Base-by-base conservation (phyloP, 108 stramenopile species). In the Nitzschia palea region DNA sequence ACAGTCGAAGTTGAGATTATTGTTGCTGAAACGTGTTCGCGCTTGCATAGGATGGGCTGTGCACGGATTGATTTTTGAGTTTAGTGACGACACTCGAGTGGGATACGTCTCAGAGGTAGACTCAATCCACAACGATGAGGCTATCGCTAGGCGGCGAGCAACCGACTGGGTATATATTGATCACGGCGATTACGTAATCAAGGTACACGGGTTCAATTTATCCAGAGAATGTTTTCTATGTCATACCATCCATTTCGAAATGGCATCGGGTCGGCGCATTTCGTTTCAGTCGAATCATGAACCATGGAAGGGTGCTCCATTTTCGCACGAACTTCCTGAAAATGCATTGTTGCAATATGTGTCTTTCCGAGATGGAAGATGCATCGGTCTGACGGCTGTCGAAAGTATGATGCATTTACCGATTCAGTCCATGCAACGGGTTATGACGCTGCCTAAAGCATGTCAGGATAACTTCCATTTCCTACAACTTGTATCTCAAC, bases 31-130 rank as follows among this genome's bases (percentile, higher is more conserved):
- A 43, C 59, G 59, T 14, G 40, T 61, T 22, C 35, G 31, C 17
- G 59, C 59, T 12, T 61, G 59, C 22, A 43, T 61, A 42, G 59
- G 59, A 14, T 61, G 59, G 59, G 59, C 59, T 0, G 25, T 61
- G 0, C 59, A 61, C 22, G 59, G 59, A 43, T 17, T 61, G 8
- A 25, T 61, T 0, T 43, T 61, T 10, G 59, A 61, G 3, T 61
- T 61, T 23, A 0, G 40, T 6, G 59, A 61, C 22, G 59, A 37
- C 6, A 61, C 59, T 20, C 35, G 59, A 15, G 20, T 26, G 35
- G 59, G 59, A 29, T 61, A 61, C 25, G 59, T 43, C 5, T n/a
- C 12, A 0, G 40, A 61, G 9, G 59, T 61, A 17, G 10, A 17
- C n/a, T 42, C 37, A 12, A 37, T 61, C 26, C 15, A 61, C 28